Evolutionary conservation across 306 rosid genomes (phyloP), one percentile per base, ranked within the genome.

Genomic region (Vigna trinervia): DNA sequence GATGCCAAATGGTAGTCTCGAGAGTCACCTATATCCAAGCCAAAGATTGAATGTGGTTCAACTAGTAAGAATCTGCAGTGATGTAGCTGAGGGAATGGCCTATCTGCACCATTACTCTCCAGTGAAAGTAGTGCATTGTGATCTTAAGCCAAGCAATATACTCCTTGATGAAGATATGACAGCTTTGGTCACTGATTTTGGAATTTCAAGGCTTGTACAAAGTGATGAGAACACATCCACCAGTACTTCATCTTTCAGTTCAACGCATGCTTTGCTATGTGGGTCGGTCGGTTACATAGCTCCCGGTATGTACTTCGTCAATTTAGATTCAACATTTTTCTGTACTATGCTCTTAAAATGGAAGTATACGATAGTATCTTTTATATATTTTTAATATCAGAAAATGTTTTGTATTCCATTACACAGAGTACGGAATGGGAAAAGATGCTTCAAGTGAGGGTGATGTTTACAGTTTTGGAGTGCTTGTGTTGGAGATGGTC

Each of bases 241-340:
- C 6, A 50, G 57, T 72, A 83, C 76, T 46, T 86, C 95, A 69
- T 87, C 91, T 43, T 79, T 86, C 83, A 87, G 87, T 80, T 87
- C 97, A 19, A 88, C 92, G 71, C 84, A 90, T 69, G 96, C 93
- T 75, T 82, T 95, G 81, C 46, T 92, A 39, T 90, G 92, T 71
- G 99, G 97, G 4, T 90, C 99, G 10, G 60, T 92, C 53, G 99
- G 99, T 76, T 95, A 95, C 32, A 92, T 95, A 50, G 97, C 99
- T 78, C 99, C 97, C 12, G 99, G 97, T 95, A 86, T 52, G 88
- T 80, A 36, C 77, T 73, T 68, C 15, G 13, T 30, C 47, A 67
- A 74, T 4, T 32, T 4, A 56, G 57, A 56, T 69, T 53, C 84
- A 70, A 28, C 12, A 46, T 30, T 52, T 58, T 77, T 68, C 28